Evolutionary conservation across 345 rosid species (phyloP), one percentile per base, ranked within the genome.

Genomic region (Geranium brycei): DNA sequence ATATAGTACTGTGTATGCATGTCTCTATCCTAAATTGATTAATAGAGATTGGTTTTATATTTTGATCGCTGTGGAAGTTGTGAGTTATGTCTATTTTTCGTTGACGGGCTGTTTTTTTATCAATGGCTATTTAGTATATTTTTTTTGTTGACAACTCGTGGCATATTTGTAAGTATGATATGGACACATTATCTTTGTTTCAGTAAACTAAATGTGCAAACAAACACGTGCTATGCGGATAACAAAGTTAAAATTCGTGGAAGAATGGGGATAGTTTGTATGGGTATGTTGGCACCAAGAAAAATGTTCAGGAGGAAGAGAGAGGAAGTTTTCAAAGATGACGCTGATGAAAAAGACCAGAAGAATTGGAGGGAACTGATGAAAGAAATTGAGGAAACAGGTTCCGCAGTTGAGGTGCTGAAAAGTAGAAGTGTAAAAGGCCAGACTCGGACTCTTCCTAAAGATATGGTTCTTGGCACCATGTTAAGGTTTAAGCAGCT

Each of bases 401-500:
- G 88, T 31, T 87, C 85, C 57, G 89, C 95, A 0, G 86, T 82
- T 32, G 51, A 82, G 0, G 95, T 87, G 64, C 95, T 93, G 51
- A 79, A 81, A 75, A 74, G 73, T 2, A 75, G 77, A 68, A 75
- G 69, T 71, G 71, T 66, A 51, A 63, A 68, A 57, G 80, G 73
- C 55, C 85, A 79, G 64, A 77, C 73, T 65, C 85, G 78, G 64
- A 77, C 73, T 65, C 87, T 90, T 68, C 86, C 95, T 1, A 80
- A 73, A 66, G 88, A 85, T 71, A 71, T 85, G 66, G 81, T 89
- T 80, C 69, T 93, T 74, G 99, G 97, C 61, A 87, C 91, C 35
- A 79, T 90, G 81, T 86, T 86, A 75, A 81, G 99, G 67, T 88
- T 87, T 64, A 89, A 93, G 86, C 97, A 93, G 82, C 81, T 86